Conservation (phyloP, 1,284 basidiomycete species). For the Omphalotus olearius region DNA sequence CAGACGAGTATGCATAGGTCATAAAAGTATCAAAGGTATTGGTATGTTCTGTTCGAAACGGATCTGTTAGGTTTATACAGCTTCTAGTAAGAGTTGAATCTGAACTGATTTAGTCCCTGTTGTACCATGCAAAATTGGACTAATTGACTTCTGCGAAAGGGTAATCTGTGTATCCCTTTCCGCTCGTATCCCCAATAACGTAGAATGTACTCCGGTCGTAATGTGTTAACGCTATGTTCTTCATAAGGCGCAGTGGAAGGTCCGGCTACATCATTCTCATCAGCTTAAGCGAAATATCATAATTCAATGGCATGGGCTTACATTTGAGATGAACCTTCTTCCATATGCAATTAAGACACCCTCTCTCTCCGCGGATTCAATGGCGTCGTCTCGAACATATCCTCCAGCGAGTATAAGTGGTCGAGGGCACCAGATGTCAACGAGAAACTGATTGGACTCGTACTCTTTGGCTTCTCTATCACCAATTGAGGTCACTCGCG, state of each 20-base stretch:
- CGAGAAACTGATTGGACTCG: slow-evolving; percentile 25
- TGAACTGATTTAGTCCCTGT: too few relatives aligned
- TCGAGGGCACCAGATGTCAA: slow-evolving; percentile 23
- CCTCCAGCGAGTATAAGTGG: slow-evolving; percentile 34
- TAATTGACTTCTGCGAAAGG: slow-evolving; percentile 6
- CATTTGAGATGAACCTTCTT: slow-evolving; percentile 40
- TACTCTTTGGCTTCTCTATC: neutral
- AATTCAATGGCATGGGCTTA: slow-evolving; percentile 18
- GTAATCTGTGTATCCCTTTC: slow-evolving; percentile 32
- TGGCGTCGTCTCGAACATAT: slow-evolving; percentile 19
- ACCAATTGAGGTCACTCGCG: slow-evolving; percentile 17
- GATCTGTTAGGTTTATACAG: too few relatives aligned
- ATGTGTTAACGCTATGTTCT: slow-evolving; percentile 20
- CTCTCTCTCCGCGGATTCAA: slow-evolving; percentile 20
- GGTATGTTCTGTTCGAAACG: too few relatives aligned
- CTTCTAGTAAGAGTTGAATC: too few relatives aligned
- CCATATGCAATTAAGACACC: slow-evolving; percentile 39
- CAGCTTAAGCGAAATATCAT: neutral
- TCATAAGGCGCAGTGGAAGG: slow-evolving; percentile 32
- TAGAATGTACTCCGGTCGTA: slow-evolving; percentile 26
- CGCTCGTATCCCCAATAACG: slow-evolving; percentile 16
- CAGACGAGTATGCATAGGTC: too few relatives aligned
- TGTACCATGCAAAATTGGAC: too few relatives aligned
- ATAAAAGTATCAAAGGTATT: too few relatives aligned
- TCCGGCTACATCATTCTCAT: slow-evolving; percentile 33